These are phyloP conservation scores for Trichoderma lentiforme DNA, from an alignment of 2,329 filamentous ascomycete species.

Conservation along the genomic window DNA sequence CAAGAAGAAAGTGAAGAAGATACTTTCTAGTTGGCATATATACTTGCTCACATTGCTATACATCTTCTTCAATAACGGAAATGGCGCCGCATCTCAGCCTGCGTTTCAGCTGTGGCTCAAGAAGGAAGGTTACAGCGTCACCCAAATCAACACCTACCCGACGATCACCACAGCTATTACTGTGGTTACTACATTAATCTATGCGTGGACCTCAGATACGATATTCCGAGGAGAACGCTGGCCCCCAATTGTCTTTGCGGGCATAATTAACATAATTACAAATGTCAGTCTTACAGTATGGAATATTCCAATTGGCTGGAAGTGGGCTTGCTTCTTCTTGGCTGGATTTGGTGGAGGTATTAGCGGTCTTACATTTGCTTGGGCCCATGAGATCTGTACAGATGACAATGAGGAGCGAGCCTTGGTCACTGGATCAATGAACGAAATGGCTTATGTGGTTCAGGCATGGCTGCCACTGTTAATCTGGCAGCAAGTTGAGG, in stretches of 20 bases:
- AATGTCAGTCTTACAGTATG: constrained; percentile 42
- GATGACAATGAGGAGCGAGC: constrained; percentile 62
- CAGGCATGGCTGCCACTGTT: constrained; percentile 67
- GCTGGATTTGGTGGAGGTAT: constrained; percentile 49
- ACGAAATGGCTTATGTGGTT: constrained; percentile 66
- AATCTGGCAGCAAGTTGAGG: constrained; percentile 63
- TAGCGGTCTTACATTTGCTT: constrained; percentile 45
- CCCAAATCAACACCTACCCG: constrained; percentile 50
- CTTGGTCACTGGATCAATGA: constrained; percentile 63
- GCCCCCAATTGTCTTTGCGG: constrained; percentile 60
- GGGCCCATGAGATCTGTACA: constrained; percentile 49
- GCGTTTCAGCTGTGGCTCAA: constrained; percentile 53
- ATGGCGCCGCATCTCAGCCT: constrained; percentile 46
- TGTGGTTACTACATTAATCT: constrained; percentile 57
- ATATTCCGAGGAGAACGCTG: constrained; percentile 57
- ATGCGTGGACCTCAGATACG: constrained; percentile 64
- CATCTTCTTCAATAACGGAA: constrained; percentile 62
- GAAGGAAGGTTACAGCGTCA: constrained; percentile 39
- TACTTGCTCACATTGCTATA: constrained; percentile 58
- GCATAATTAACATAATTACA: constrained; percentile 41
- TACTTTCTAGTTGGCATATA: constrained; percentile 63
- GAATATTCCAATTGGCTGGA: constrained; percentile 51
- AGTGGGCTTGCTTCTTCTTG: constrained; percentile 62
- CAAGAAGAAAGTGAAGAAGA: constrained; percentile 53
- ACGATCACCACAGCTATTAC: constrained; percentile 55